Evolutionary conservation across 129 eudicot species (phyloP).

Genomic region (Scalesia atractyloides): DNA sequence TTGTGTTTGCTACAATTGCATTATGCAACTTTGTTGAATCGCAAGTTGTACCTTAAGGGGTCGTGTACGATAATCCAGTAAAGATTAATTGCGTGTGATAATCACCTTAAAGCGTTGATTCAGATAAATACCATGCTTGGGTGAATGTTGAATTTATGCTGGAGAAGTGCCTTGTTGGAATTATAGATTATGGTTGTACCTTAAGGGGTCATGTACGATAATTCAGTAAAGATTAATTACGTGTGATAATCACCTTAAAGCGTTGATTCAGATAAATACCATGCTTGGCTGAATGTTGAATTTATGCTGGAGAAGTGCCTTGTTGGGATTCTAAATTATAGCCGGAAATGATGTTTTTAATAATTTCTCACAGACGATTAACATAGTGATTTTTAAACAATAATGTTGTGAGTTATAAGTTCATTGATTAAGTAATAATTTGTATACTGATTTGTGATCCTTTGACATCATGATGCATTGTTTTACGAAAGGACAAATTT

Average conservation of each 20-base stretch:
- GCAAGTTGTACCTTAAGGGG: neutral
- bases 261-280: conserved; percentile 39
- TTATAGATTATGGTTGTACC: conserved; percentile 37
- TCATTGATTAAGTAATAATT: conserved; percentile 7
- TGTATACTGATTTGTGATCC: conserved; percentile 17
- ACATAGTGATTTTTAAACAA: conserved; percentile 3
- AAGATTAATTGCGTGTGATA: neutral
- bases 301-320: conserved; percentile 47
- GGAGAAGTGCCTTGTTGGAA: conserved; percentile 46
- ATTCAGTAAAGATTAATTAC: neutral
- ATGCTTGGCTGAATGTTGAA: conserved; percentile 52
- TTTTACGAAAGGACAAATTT: too few species aligned
- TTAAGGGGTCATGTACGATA: too few species aligned
- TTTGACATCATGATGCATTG: neutral
- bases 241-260: conserved; percentile 6
- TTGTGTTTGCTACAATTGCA: conserved; percentile 3
- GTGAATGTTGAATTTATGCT: conserved; percentile 45
- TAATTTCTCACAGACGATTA: neutral
- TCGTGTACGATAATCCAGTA: neutral
- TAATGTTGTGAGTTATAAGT: neutral
- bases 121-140: conserved; percentile 53
- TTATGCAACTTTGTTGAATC: neutral
- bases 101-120: conserved; percentile 15
- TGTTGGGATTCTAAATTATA: conserved; percentile 39
- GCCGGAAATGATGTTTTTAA: conserved; percentile 17